Evolutionary conservation across 208 protist genomes (phyloP), one percentile per base, ranked within the genome.

Genomic region (Crithidia fasciculata): DNA sequence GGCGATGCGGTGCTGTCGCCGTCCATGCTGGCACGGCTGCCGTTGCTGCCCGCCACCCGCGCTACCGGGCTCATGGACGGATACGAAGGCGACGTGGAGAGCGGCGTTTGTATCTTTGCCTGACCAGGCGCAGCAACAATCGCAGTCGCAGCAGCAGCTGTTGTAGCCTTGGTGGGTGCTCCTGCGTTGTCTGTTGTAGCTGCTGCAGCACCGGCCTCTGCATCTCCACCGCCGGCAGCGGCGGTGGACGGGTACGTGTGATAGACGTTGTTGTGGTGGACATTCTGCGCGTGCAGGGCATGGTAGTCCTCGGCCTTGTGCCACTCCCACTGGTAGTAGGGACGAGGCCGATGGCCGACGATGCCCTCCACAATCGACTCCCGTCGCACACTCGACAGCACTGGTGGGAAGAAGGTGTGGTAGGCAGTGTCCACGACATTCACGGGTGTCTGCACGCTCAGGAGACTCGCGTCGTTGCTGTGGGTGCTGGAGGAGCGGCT

Each of bases 381-480:
- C 2, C 79, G 53, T 7, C 69, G 61, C 8, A 50, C 40, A 3
- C 41, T 43, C 8, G 50, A 74, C 19, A 91, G 76, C 39, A 70
- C 60, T 18, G 81, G 84, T 0, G 86, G 81, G 45, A 85, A 88
- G 44, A 87, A 89, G 44, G 81, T 86, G 74, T 91, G 87, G 59
- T 86, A 84, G 5, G 69, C 50, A 0, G 82, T 83, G 76, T 84
- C 73, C 36, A 61, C 66, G 3, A 88, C 76, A 15, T 76, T 76
- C n/a, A 75, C 49, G 3, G 77, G 72, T 0, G 76, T 68, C 67
- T 72, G 43, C 18, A 71, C 52, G 41, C 53, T 62, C 43, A 36
- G 10, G 18, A 28, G 50, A 40, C 43, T 45, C 28, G 56, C 49
- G 13, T 73, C 68, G 55, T 55, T 54, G 66, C 57, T 74, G 60